Percentiles rank a stretch among this genome's conserved stretches.
phyloP scores from a whole-genome alignment of 2,329 filamentous ascomycete species.

The Fusarium sambucinum region DNA sequence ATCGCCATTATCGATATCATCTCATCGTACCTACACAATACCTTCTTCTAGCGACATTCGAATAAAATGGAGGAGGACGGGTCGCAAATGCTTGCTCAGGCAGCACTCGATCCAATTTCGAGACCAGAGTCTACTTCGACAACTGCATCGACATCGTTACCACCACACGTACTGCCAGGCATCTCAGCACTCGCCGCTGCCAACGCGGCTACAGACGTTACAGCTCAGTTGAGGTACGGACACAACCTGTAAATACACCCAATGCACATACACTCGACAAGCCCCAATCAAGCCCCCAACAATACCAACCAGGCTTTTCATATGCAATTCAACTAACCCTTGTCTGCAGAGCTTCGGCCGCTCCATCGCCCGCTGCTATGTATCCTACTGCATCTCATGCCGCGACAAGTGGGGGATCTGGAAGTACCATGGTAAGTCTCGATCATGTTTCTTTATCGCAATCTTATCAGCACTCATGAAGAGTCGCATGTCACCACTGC shows the following conservation, averaged over 20 bases:
- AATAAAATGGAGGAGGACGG: constrained; percentile 61
- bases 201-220: constrained; percentile 54
- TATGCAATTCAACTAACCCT: constrained; percentile 36
- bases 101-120: constrained; percentile 62
- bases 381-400: constrained; percentile 54
- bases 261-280: neutral
- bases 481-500: constrained; percentile 18
- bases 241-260: neutral
- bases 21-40: neutral
- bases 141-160: constrained; percentile 55
- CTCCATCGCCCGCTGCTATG: constrained; percentile 43
- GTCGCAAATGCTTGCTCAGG: constrained; percentile 54
- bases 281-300: neutral
- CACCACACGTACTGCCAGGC: constrained; percentile 60
- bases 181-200: constrained; percentile 60
- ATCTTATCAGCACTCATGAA: constrained; percentile 15
- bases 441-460: constrained; percentile 22
- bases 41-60: neutral
- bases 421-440: constrained; percentile 57
- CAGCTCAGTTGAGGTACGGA: constrained; percentile 62
- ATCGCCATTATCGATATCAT: constrained; percentile 19
- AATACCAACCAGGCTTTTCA: neutral
- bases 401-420: constrained; percentile 56
- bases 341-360: constrained; percentile 37
- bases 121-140: constrained; percentile 64